Evolutionary conservation across 768 basidiomycete species (phyloP), one percentile per base, ranked within the genome.

Genomic region (Tylopilus subfusipes): DNA sequence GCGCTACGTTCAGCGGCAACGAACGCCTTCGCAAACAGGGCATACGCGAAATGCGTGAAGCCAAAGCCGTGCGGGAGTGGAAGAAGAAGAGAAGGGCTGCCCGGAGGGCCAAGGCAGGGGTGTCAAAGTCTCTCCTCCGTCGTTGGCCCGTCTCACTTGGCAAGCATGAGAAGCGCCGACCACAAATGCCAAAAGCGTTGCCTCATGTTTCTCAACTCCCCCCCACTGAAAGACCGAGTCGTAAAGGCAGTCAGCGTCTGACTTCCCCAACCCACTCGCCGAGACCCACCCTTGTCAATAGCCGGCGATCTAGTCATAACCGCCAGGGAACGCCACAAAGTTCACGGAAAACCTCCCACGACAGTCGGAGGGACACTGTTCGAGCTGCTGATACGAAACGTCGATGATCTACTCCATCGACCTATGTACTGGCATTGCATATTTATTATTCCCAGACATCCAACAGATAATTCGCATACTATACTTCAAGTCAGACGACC

Each of bases 1-100:
- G 87, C 56, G 88, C 86, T 24, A 88, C 87, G 13, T 73, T 89
- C 30, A 64, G 77, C 30, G 86, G 85, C 33, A 76, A 86, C 63
- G 86, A 88, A 64, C 63, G 58, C 19, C 70, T 85, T 44, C 77
- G 86, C 57, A 78, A 72, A 68, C 81, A 82, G 75, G 88, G 88
- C 43, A 88, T 88, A 67, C 75, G 75, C 48, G 88, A 90, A 69
- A 89, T 89, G 83, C 74, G 73, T 47, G 78, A 78, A 27, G 86
- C 87, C 19, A 70, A 68, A 58, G 66, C 65, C 49, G 63, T 57
- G 40, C 64, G 63, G 57, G 68, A 71, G 52, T 54, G 33, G 56
- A 67, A 75, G 58, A 65, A 61, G 51, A 60, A 56, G 63, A 68
- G 46, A 21, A 61, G 44, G 44, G 60, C 57, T 54, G 57, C 55